These are phyloP conservation scores for Cryptococcus sp. DNA, from an alignment of 1,284 basidiomycete species.

Conservation along the genomic window DNA sequence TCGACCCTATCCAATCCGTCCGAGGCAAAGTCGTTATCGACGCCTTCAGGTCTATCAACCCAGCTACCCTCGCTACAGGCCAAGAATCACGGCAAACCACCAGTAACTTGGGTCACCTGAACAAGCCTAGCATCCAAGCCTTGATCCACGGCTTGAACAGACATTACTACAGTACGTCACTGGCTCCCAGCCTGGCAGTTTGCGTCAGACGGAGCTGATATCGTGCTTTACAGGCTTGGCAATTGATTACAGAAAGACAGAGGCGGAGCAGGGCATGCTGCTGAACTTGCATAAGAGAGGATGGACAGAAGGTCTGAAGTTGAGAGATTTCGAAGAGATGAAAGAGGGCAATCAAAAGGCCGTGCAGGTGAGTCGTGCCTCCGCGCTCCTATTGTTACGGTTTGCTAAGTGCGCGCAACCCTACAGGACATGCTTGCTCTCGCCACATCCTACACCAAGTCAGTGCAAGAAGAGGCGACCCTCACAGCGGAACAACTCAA, in stretches of 20 bases:
- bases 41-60: constrained; percentile 94
- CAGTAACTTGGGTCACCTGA: constrained; percentile 97
- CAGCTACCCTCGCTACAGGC: constrained; percentile 76
- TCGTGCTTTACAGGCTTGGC: constrained; percentile 64
- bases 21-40: constrained; percentile 99
- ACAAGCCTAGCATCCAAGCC: constrained; percentile 97
- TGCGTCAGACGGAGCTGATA: not conserved
- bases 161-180: constrained; percentile 76
- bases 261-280: constrained; percentile 95
- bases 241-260: constrained; percentile 95
- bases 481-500: constrained; percentile 86
- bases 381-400: not conserved
- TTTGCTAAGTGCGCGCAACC: not conserved
- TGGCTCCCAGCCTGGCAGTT: not conserved
- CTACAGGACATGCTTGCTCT: constrained; percentile 84
- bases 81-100: constrained; percentile 97
- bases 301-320: constrained; percentile 92
- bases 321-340: constrained; percentile 83
- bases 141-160: constrained; percentile 93
- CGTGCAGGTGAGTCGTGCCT: constrained; percentile 70
- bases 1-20: constrained; percentile 99
- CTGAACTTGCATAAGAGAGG: constrained; percentile 97
- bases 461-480: constrained; percentile 92
- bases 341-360: constrained; percentile 84
- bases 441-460: constrained; percentile 91